Evolutionary conservation across 2,329 filamentous ascomycete species (phyloP).

Genomic region (Venturia asperata): DNA sequence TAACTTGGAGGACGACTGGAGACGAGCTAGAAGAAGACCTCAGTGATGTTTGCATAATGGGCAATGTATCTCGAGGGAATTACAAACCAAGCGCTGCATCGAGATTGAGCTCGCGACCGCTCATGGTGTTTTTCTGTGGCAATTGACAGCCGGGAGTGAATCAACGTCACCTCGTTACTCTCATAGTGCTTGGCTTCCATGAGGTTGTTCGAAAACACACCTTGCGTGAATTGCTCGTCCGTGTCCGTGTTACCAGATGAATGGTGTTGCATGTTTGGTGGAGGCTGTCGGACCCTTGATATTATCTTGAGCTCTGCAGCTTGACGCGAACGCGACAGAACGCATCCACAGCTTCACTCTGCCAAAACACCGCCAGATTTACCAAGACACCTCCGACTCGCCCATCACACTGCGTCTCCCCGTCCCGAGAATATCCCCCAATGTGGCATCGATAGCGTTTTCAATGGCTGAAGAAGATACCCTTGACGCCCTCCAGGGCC

Average conservation of each 20-base stretch:
- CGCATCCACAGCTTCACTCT: too few species aligned
- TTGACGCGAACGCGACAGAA: background rate
- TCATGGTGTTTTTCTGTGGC: background rate
- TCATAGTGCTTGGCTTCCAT: background rate
- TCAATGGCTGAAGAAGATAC: slow-evolving; percentile 16
- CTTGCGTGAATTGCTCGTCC: background rate
- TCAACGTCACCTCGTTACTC: background rate
- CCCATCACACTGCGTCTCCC: background rate
- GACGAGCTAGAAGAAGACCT: slow-evolving; percentile 23
- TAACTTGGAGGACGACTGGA: slow-evolving; percentile 38
- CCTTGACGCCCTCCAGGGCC: slow-evolving; percentile 55
- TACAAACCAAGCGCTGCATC: background rate
- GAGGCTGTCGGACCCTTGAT: background rate
- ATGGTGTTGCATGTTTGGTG: background rate
- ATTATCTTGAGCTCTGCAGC: background rate
- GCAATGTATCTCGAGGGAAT: too few species aligned
- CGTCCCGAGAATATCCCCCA: background rate
- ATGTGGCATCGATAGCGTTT: background rate
- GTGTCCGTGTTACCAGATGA: background rate
- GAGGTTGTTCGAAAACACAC: background rate
- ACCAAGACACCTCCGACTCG: background rate
- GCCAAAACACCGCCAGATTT: too few species aligned
- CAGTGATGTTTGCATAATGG: slow-evolving; percentile 3
- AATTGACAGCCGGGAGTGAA: background rate
- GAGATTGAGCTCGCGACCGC: background rate